These are phyloP conservation scores for Chimonanthus salicifolius DNA, from an alignment of 164 flowering plant species.

Conservation along the genomic window DNA sequence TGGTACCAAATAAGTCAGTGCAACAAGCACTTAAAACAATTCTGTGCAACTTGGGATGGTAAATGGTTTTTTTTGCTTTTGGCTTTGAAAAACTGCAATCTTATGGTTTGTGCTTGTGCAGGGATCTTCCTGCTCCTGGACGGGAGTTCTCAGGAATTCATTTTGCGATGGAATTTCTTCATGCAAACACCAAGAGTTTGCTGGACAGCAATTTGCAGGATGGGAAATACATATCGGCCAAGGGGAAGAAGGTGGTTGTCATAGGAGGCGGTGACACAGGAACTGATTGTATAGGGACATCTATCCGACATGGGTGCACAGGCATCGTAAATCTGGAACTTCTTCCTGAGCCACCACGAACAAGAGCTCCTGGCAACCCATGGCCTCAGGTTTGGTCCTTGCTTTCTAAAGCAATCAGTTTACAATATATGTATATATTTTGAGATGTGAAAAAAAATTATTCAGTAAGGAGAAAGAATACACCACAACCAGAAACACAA, in stretches of 20 bases:
- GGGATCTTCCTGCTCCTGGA: constrained; percentile 97
- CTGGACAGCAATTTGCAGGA: constrained; percentile 88
- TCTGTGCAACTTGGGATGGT: background rate
- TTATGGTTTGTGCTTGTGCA: constrained; percentile 18
- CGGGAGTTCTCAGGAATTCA: constrained; percentile 78
- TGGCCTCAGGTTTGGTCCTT: constrained; percentile 85
- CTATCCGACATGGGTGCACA: constrained; percentile 88
- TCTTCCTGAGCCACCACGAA: constrained; percentile 77
- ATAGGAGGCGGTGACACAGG: constrained; percentile 99
- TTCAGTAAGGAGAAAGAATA: no score
- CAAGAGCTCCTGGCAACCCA: constrained; percentile 91
- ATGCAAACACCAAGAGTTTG: constrained; percentile 94
- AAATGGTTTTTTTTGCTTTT: background rate
- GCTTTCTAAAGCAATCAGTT: background rate
- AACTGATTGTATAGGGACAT: constrained; percentile 96
- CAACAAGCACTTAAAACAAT: background rate
- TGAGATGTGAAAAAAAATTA: no score
- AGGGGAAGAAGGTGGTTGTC: constrained; percentile 94
- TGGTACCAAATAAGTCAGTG: background rate
- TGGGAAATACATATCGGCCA: constrained; percentile 88
- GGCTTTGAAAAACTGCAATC: background rate
- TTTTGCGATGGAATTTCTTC: constrained; percentile 98
- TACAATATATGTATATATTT: no score
- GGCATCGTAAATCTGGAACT: constrained; percentile 82
- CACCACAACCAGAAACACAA: no score